Conservation (phyloP, 768 basidiomycete species). For the Boletus edulis region DNA sequence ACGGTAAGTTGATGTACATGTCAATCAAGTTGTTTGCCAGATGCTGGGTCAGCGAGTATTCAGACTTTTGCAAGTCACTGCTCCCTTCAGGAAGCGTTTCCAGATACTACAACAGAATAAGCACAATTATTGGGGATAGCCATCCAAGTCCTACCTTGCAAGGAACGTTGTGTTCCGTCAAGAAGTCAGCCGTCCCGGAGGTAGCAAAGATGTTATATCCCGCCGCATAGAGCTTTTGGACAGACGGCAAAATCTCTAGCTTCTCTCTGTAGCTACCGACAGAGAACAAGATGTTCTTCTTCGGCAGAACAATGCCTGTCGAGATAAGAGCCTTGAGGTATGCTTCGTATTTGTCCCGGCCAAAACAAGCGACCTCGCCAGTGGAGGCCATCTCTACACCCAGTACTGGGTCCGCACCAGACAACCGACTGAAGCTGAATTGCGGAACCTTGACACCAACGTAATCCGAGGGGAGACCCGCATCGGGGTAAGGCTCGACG, state of each 20-base stretch:
- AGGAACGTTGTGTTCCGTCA: slow-evolving; percentile 93
- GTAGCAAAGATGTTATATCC: slow-evolving; percentile 98
- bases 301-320: slow-evolving; percentile 90
- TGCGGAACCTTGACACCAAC: slow-evolving; percentile 99
- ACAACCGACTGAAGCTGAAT: slow-evolving; percentile 95
- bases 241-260: slow-evolving; percentile 90
- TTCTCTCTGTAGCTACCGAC: slow-evolving; percentile 98
- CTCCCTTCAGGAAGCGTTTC: slow-evolving; percentile 81
- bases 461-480: slow-evolving; percentile 85
- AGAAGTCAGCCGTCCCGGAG: slow-evolving; percentile 95
- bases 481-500: slow-evolving; percentile 86
- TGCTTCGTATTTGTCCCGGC: slow-evolving; percentile 95
- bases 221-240: slow-evolving; percentile 89
- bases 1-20: slow-evolving; percentile 99
- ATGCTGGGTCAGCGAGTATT: slow-evolving; percentile 97
- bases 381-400: slow-evolving; percentile 99
- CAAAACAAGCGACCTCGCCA: slow-evolving; percentile 98
- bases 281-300: slow-evolving; percentile 97
- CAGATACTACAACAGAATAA: slow-evolving; percentile 59
- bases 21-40: slow-evolving; percentile 96
- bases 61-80: slow-evolving; percentile 83
- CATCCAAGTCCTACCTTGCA: slow-evolving; percentile 67
- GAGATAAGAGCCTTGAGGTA: slow-evolving; percentile 97
- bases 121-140: not conserved
- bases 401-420: slow-evolving; percentile 95